phyloP scores from a whole-genome alignment of 495 filamentous ascomycete species.

The Neurospora sp. region DNA sequence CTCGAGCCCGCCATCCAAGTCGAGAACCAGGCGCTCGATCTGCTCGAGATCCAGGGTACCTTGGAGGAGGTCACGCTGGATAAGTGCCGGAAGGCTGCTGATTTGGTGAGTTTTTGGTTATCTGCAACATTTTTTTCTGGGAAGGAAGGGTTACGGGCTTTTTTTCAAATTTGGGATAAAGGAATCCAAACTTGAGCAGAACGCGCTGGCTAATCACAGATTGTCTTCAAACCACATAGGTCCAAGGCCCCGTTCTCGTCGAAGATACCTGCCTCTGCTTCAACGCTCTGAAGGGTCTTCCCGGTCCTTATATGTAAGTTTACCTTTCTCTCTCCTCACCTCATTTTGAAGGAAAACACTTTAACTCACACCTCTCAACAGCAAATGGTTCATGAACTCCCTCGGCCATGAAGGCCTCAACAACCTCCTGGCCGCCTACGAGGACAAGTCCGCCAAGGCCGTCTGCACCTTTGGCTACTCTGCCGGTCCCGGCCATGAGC shows the following conservation, averaged over 20 bases:
- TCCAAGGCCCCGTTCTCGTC: slow-evolving; percentile 80
- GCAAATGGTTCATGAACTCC: slow-evolving; percentile 84
- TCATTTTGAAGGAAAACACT: neutral
- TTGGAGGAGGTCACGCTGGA: slow-evolving; percentile 83
- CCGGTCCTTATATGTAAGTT: slow-evolving; percentile 91
- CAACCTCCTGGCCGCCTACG: slow-evolving; percentile 80
- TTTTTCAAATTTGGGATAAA: neutral
- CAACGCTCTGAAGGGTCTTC: slow-evolving; percentile 74
- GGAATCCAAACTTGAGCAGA: neutral
- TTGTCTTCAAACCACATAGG: slow-evolving; percentile 29
- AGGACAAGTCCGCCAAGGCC: slow-evolving; percentile 82
- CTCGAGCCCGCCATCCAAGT: slow-evolving; percentile 64
- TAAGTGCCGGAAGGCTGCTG: slow-evolving; percentile 73
- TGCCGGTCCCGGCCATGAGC: slow-evolving; percentile 72
- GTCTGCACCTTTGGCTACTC: slow-evolving; percentile 95
- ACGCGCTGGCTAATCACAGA: neutral
- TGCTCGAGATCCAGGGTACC: slow-evolving; percentile 83
- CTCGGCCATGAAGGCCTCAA: slow-evolving; percentile 79
- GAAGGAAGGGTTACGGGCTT: neutral
- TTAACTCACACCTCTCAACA: slow-evolving; percentile 21
- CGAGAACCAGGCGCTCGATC: slow-evolving; percentile 61
- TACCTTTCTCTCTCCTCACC: neutral
- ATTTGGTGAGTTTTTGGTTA: slow-evolving; percentile 35
- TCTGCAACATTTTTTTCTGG: neutral
- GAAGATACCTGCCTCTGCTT: slow-evolving; percentile 96